Evolutionary conservation across 768 basidiomycete species (phyloP), one percentile per base, ranked within the genome.

Genomic region (Gymnopilus dilepis): DNA sequence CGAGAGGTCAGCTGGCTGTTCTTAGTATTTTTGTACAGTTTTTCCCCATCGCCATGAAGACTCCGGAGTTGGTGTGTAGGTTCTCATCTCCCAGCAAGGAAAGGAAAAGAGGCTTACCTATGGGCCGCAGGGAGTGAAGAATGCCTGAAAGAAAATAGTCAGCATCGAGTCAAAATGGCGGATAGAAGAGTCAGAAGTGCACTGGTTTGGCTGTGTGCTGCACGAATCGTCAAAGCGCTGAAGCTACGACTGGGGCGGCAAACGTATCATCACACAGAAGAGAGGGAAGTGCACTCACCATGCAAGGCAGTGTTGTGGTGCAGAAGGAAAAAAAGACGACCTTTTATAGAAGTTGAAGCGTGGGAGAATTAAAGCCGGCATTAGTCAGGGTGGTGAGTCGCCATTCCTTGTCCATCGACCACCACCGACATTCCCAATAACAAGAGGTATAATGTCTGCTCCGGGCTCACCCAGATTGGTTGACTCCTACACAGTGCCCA

Each of bases 401-500:
- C 51, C 31, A n/a, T 30, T 63, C 64, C 65, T 66, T 63, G 65
- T 22, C 66, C 68, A 67, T 60, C 64, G 65, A 70, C 65, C 67
- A 67, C 63, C 59, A 65, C 61, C 26, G 28, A 43, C 33, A 61
- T 52, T 53, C 61, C 56, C 64, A 61, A 65, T 55, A 65, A 67
- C 61, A 59, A 63, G 67, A 79, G 75, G 77, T 78, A 80, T 77
- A 78, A 86, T 83, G 82, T 84, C 85, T 74, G 73, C 84, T 70
- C 81, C 86, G 63, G 77, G 77, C 64, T 86, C 86, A 65, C 86
- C 86, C 61, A 86, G 92, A 74, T 85, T 94, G 60, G 84, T 95
- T 64, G 93, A 95, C 83, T 93, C 92, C 55, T 97, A 89, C 75
- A 95, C 95, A 63, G 97, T 84, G 43, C 94, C 95, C 12, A 96